A percentile compares a stretch with the other conserved stretches of the same genome.
phyloP scores from a whole-genome alignment of 2,329 filamentous ascomycete genomes.

The Diplocarpon mali region DNA sequence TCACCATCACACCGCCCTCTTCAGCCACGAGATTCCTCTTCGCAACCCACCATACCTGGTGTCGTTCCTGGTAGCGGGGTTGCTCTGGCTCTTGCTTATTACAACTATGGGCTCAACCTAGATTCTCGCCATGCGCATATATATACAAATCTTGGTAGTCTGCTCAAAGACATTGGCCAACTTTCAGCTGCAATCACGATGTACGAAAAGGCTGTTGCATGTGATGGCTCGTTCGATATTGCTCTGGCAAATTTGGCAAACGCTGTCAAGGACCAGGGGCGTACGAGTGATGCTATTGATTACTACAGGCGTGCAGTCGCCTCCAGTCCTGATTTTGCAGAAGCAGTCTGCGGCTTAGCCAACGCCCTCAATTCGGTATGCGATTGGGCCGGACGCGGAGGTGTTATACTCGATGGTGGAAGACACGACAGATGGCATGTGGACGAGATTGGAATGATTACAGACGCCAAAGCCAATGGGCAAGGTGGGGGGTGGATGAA shows the following conservation, averaged over 20 bases:
- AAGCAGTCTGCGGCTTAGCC: conserved; percentile 89
- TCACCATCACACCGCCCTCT: conserved; percentile 30
- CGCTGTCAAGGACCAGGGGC: conserved; percentile 91
- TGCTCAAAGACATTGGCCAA: conserved; percentile 93
- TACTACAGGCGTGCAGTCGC: conserved; percentile 87
- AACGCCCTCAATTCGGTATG: conserved; percentile 96
- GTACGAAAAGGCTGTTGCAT: conserved; percentile 90
- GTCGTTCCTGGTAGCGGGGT: conserved; percentile 79
- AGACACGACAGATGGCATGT: conserved; percentile 89
- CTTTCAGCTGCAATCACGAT: conserved; percentile 85
- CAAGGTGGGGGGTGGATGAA: conserved; percentile 71
- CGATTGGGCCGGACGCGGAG: conserved; percentile 83
- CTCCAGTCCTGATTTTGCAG: conserved; percentile 91
- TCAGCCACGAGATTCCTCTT: conserved; percentile 23
- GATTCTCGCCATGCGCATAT: conserved; percentile 88
- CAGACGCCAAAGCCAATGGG: conserved; percentile 54
- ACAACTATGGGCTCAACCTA: conserved; percentile 82
- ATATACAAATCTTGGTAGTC: conserved; percentile 89
- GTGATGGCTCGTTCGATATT: conserved; percentile 93
- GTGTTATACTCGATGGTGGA: conserved; percentile 63
- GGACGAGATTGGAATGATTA: conserved; percentile 68
- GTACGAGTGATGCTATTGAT: conserved; percentile 79
- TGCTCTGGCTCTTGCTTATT: conserved; percentile 80
- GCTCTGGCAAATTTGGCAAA: conserved; percentile 94
- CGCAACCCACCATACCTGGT: conserved; percentile 53